A percentile compares a stretch with the other conserved stretches of the same genome.
Conservation (phyloP, 192 early-diverging fungal species). For the Rhizophagus sp. region DNA sequence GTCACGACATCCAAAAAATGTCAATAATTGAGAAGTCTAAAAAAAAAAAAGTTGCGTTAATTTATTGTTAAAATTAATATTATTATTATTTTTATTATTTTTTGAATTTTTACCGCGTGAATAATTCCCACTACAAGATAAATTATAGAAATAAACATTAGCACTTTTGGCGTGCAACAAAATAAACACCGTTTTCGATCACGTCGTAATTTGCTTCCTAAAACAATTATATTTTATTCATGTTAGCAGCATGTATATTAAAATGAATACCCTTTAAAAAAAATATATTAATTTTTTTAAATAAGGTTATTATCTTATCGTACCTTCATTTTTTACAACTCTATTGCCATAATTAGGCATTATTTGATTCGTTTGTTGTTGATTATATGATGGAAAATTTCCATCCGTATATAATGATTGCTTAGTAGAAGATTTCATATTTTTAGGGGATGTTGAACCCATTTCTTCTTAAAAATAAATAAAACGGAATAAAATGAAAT, state of each 20-base stretch:
- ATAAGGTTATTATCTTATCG: background rate
- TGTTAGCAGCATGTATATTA: too few species aligned
- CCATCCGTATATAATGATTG: too few species aligned
- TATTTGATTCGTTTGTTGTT: background rate
- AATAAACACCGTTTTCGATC: background rate
- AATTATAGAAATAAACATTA: background rate
- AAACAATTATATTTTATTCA: background rate
- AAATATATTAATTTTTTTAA: too few species aligned
- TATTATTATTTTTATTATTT: background rate
- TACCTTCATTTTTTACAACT: background rate
- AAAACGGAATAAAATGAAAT: too few species aligned
- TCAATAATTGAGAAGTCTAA: background rate
- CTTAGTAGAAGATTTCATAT: too few species aligned
- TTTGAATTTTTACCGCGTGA: background rate
- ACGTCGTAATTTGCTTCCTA: background rate
- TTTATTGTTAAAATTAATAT: too few species aligned
- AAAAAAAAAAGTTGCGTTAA: background rate
- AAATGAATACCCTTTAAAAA: too few species aligned
- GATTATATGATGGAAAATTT: background rate
- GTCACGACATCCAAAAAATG: background rate
- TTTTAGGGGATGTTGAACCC: too few species aligned
- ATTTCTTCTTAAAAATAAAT: too few species aligned
- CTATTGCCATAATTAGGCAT: background rate
- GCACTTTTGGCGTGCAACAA: background rate
- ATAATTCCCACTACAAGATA: background rate